Evolutionary conservation across 169 alveolate genomes (phyloP), one percentile per base, ranked within the genome.

Genomic region (Plasmodium berghei): DNA sequence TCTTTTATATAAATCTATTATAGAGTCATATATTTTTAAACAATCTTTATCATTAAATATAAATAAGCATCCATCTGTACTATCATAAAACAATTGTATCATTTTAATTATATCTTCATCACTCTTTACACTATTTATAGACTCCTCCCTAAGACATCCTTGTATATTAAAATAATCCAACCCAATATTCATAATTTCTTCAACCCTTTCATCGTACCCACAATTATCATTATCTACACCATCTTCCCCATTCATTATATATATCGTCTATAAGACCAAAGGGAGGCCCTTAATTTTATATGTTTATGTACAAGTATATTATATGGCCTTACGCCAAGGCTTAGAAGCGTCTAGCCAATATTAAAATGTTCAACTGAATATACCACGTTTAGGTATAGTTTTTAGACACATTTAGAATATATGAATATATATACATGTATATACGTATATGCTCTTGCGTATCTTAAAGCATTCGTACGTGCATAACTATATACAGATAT

Each of bases 21-120:
- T 80, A 22, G 72, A 67, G 18, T 24, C 72, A 48, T 67, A 80
- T 22, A 80, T 22, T 59, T 80, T 80, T 40, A 80, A 34, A 4
- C 72, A 34, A 24, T 67, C 90, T 58, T 54, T 80, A 22, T 80
- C 90, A 62, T 67, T 66, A 67, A 80, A 67, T 5, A 80, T 28
- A 54, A 80, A 80, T 80, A 80, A 59, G 45, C 83, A 80, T 9
- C 69, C 90, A 10, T 80, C 90, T 55, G 66, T 48, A 26, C 49
- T 52, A 14, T 52, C 45, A 28, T 45, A 34, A 56, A 80, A 80
- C 12, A 42, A 48, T 22, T 67, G 55, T 1, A 80, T 10, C 45
- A 80, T 48, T 18, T 66, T 67, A 70, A 80, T 55, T 49, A 56
- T 49, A 22, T 54, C 28, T 42, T 80, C 90, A n/a, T 80, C 90